phyloP scores from a whole-genome alignment of 108 stramenopile species.

The Ochromonas danica region DNA sequence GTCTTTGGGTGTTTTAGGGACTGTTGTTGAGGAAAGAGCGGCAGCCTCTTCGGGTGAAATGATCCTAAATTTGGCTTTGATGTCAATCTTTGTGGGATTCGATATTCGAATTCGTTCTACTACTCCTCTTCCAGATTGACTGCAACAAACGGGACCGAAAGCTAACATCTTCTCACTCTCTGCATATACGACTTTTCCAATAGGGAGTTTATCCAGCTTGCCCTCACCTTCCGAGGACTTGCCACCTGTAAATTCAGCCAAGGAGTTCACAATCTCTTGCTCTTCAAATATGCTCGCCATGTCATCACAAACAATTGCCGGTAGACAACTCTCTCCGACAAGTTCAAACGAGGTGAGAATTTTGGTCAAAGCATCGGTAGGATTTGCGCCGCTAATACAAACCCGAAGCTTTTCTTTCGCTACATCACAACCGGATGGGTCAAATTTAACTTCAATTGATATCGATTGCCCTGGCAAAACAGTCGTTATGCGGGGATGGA shows the following conservation, averaged over 20 bases:
- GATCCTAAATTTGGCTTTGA: constrained; percentile 50
- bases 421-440: constrained; percentile 43
- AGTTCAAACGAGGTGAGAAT: constrained; percentile 47
- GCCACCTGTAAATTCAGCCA: constrained; percentile 41
- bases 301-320: constrained; percentile 49
- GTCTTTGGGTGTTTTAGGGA: no score
- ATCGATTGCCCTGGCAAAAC: constrained; percentile 52
- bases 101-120: constrained; percentile 61
- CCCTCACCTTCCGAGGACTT: constrained; percentile 21
- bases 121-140: constrained; percentile 33
- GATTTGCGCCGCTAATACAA: constrained; percentile 40
- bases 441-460: constrained; percentile 47
- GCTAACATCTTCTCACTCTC: constrained; percentile 48
- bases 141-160: constrained; percentile 51
- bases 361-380: constrained; percentile 8
- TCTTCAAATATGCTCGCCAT: constrained; percentile 59
- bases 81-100: constrained; percentile 60
- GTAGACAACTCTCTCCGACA: constrained; percentile 55
- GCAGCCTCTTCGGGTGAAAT: background rate
- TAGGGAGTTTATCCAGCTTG: constrained; percentile 33
- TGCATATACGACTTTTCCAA: constrained; percentile 40
- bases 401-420: constrained; percentile 34
- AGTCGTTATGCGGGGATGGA: background rate
- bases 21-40: background rate
- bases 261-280: constrained; percentile 53